Percentiles rank a stretch among this genome's conserved stretches.
Evolutionary conservation across 345 rosid species (phyloP).

Genomic region (Crucihimalaya himalaica): DNA sequence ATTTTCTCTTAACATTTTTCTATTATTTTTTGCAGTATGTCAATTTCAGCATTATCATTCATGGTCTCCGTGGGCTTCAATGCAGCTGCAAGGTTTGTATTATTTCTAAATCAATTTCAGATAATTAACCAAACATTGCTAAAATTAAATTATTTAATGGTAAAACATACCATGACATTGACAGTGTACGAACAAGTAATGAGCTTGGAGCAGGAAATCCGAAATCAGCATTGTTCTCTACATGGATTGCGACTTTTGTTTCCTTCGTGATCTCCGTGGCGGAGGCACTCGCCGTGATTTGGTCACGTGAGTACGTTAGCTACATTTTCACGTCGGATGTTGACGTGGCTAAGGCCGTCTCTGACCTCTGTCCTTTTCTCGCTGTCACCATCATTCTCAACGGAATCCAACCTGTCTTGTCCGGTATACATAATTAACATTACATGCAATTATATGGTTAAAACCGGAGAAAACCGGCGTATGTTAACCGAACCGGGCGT

Average conservation of each 20-base stretch:
- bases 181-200: constrained; percentile 72
- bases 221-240: constrained; percentile 59
- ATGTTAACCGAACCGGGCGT: neutral
- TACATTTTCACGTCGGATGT: constrained; percentile 62
- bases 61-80: constrained; percentile 92
- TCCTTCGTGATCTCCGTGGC: constrained; percentile 51
- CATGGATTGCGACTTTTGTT: constrained; percentile 45
- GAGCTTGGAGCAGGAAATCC: constrained; percentile 81
- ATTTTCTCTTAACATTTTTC: neutral
- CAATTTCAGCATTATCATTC: constrained; percentile 53
- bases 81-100: constrained; percentile 78
- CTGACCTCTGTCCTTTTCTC: constrained; percentile 65
- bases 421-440: constrained; percentile 43
- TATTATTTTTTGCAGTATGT: constrained; percentile 46
- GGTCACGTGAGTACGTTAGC: constrained; percentile 48
- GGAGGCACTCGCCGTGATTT: constrained; percentile 38
- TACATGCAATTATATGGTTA: neutral
- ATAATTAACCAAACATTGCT: neutral
- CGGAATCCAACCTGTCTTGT: constrained; percentile 71
- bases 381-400: constrained; percentile 64
- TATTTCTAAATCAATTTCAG: too few species aligned
- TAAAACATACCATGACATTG: too few species aligned
- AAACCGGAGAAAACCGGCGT: neutral
- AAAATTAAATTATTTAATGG: too few species aligned
- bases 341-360: constrained; percentile 60